phyloP scores from a whole-genome alignment of 495 filamentous ascomycete species.

The Podospora pseudopauciseta region DNA sequence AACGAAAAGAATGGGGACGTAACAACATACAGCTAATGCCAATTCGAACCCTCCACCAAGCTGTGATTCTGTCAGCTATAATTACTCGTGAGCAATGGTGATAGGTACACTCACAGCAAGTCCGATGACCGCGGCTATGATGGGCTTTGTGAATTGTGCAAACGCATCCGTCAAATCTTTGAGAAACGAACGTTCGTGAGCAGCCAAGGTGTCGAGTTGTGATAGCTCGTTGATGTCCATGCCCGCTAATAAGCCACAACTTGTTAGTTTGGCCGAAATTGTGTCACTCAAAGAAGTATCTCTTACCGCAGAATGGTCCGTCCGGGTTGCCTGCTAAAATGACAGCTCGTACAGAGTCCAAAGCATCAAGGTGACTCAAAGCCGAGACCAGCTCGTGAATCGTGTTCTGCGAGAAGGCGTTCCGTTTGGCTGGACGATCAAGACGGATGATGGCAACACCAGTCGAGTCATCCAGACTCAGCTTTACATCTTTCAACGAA shows the following conservation, averaged over 20 bases:
- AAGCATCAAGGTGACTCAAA: constrained; percentile 25
- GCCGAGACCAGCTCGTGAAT: constrained; percentile 26
- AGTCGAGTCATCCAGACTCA: constrained; percentile 9
- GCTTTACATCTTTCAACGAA: constrained; percentile 2
- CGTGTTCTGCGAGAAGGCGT: constrained; percentile 37
- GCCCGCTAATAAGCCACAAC: constrained; percentile 27
- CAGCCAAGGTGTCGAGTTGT: constrained; percentile 15
- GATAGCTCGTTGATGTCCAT: constrained; percentile 39
- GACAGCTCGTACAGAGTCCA: constrained; percentile 29
- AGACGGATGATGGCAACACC: constrained; percentile 34
- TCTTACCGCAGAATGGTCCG: constrained; percentile 36
- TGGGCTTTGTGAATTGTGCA: constrained; percentile 29
- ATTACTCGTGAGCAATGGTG: no score
- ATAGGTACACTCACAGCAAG: constrained; percentile 26
- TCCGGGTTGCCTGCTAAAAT: constrained; percentile 34
- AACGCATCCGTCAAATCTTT: constrained; percentile 37
- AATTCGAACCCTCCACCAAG: constrained; percentile 39
- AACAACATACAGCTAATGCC: constrained; percentile 26
- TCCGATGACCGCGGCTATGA: constrained; percentile 37
- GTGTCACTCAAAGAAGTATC: no score
- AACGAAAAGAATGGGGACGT: background rate
- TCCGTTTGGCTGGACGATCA: constrained; percentile 37
- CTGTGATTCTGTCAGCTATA: constrained; percentile 16
- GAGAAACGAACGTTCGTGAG: constrained; percentile 24
- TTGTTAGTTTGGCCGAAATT: no score